Percentiles rank a stretch among this genome's conserved stretches.
phyloP scores from a whole-genome alignment of 73 alveolate species.

The Stentor roeselii region DNA sequence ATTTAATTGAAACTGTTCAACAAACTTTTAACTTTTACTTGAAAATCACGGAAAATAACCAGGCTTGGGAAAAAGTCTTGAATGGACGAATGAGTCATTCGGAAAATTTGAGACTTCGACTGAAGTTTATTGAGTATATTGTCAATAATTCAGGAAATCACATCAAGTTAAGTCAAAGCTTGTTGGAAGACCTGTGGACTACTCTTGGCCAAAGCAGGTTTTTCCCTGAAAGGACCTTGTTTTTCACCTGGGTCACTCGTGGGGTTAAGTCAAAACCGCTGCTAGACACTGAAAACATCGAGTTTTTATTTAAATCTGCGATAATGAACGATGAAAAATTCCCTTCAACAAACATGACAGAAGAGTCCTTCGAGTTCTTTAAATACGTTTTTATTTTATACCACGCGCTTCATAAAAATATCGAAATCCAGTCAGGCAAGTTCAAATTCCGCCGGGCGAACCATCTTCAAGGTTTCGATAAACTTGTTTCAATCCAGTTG shows the following conservation, averaged over 20 bases:
- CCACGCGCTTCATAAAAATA: not conserved
- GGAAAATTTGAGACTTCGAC: constrained; percentile 33
- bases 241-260: constrained; percentile 48
- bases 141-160: constrained; percentile 25
- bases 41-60: not conserved
- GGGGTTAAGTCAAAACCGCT: not conserved
- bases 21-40: constrained; percentile 32
- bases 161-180: constrained; percentile 31
- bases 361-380: not conserved
- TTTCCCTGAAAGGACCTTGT: constrained; percentile 34
- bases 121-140: constrained; percentile 50
- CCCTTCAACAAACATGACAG: not conserved
- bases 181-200: constrained; percentile 52
- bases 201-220: constrained; percentile 38
- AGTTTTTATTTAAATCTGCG: not conserved
- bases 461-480: not conserved
- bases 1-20: constrained; percentile 35
- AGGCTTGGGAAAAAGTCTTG: not conserved
- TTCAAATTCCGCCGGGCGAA: not conserved
- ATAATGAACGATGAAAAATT: not conserved
- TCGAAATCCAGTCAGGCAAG: not conserved
- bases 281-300: not conserved
- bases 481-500: not conserved
- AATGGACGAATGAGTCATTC: constrained; percentile 47
- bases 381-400: not conserved